Evolutionary conservation across 225 moss, liverwort and hornwort species (phyloP), one percentile per base, ranked within the genome.

Genomic region (Asterella californica): DNA sequence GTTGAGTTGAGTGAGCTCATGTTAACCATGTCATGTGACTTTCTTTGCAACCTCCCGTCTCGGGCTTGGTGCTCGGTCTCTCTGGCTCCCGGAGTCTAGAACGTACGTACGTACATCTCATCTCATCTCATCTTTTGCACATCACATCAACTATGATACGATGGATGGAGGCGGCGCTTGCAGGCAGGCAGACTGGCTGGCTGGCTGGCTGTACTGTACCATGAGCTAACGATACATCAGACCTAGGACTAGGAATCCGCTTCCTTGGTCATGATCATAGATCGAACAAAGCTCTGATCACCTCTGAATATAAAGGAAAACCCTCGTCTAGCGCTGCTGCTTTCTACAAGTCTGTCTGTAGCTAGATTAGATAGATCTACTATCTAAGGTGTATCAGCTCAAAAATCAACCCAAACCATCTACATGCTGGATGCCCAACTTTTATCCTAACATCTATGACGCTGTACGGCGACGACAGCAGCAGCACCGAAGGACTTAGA

Each of bases 171-270:
- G 76, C 76, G 60, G 76, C 76, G 38, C 59, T 62, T 76, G 57
- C 53, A 70, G 77, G 45, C 81, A 70, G 62, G 42, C 42, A 42
- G 42, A 42, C 42, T 21, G 75, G 53, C 54, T 54, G 53, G 53
- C 75, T 19, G 60, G 62, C 79, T 75, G 72, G 77, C 85, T 82
- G 76, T 55, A 73, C 84, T 80, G 76, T 81, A 76, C 63, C 83
- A 81, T 78, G 49, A 82, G 82, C 82, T 82, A 81, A 63, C 63
- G 70, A 79, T 71, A 67, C 82, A 79, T 82, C 72, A 85, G 80
- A 80, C 85, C 75, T 81, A 82, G 64, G 78, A 80, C 42, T 15
- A 84, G 21, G 50, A 74, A 50, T 74, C 50, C 73, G 50, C 73
- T 32, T 52, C 52, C 52, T 32, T 69, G 38, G 47, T 76, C 24